These are phyloP conservation scores for Ustilago trichophora DNA, from an alignment of 1,284 basidiomycete genomes.

Conservation along the genomic window DNA sequence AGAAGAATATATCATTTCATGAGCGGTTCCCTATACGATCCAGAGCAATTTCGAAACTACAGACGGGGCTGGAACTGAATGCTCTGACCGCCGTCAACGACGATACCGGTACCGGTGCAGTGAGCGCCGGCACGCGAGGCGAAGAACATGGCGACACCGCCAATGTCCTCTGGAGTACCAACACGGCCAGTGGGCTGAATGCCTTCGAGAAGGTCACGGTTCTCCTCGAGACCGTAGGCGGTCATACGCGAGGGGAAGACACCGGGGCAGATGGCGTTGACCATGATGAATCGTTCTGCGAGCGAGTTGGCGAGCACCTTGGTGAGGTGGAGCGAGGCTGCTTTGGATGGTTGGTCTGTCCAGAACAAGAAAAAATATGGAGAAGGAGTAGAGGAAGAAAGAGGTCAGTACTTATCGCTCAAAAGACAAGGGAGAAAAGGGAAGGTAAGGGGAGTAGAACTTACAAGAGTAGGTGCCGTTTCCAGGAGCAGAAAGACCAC, in stretches of 20 bases:
- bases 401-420: no score
- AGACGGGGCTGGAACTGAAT: constrained; percentile 58
- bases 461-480: constrained; percentile 82
- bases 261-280: constrained; percentile 84
- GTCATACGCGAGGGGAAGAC: constrained; percentile 90
- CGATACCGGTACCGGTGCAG: constrained; percentile 76
- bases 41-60: no score
- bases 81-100: constrained; percentile 74
- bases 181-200: constrained; percentile 69
- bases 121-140: constrained; percentile 77
- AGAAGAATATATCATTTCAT: no score
- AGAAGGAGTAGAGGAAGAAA: no score
- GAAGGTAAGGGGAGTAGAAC: constrained; percentile 53
- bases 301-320: constrained; percentile 78
- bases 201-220: constrained; percentile 63
- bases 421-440: background rate
- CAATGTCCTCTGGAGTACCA: constrained; percentile 77
- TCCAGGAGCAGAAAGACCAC: constrained; percentile 71
- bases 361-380: no score
- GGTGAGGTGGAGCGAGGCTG: constrained; percentile 80
- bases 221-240: constrained; percentile 74
- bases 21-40: no score
- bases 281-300: constrained; percentile 69
- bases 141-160: constrained; percentile 78
- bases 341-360: constrained; percentile 74